Base-by-base conservation (phyloP, 2,329 filamentous ascomycete species). In the Hymenoscyphus linearis region DNA sequence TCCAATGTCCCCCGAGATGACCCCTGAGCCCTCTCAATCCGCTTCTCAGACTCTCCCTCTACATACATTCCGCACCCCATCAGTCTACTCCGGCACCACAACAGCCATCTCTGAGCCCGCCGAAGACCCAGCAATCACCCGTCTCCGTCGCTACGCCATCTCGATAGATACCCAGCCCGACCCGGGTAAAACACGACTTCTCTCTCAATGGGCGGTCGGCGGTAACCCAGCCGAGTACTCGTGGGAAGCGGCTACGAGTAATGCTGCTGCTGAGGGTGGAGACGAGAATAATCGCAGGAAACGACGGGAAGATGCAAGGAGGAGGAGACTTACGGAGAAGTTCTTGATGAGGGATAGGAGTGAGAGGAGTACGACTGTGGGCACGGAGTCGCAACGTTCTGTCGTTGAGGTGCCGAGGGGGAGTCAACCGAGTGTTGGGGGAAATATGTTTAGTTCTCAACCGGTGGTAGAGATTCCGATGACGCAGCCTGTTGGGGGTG, bases 401-500 rank as follows among this genome's bases (percentile, higher is more conserved):
- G 31, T 31, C 5, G 68, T 77, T 14, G 62, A 74, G 26, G 52
- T 60, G n/a, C 60, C 59, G 9, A 67, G 61, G 44, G 70, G 68
- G 14, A 73, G 70, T 60, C 70, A 73, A 37, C 71, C 69, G 22
- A 63, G 53, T 18, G 27, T 60, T 35, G 35, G 36, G 26, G 57
- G 61, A 18, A 58, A 64, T 31, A 60, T 47, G 18, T 67, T 68
- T 47, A 71, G 70, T 55, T 72, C 71, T 31, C 72, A 73, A 52
- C 55, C 63, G 3, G 60, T 66, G 14, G 66, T 63, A 55, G 69
- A 73, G 12, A 4, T 74, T 1, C 66, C 72, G 13, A 73, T 73
- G 71, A 74, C 79, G n/a, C 80, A 83, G 69, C 79, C 80, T 13
- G 73, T 79, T 25, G 64, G 76, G n/a, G 80, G 80, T 2, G 65